Percentiles rank a stretch among this genome's conserved stretches.
phyloP scores from a whole-genome alignment of 768 basidiomycete species.

The Antrodiella citrinella region DNA sequence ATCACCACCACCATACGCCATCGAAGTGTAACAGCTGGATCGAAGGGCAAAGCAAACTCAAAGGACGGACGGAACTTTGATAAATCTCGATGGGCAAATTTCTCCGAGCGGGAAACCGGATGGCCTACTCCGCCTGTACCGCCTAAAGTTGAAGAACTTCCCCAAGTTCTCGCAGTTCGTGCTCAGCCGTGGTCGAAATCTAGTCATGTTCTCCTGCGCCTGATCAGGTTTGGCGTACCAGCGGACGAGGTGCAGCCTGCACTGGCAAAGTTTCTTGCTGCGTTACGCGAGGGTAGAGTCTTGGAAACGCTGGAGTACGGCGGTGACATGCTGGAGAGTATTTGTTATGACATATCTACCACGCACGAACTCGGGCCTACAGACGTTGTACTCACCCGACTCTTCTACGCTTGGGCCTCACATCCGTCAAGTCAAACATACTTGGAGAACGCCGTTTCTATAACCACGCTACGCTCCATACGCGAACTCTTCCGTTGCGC shows the following conservation, averaged over 20 bases:
- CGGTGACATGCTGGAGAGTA: conserved; percentile 35
- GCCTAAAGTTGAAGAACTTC: conserved; percentile 5
- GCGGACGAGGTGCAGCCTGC: conserved; percentile 29
- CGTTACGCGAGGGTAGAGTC: conserved; percentile 23
- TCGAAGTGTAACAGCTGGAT: too few species aligned
- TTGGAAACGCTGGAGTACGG: conserved; percentile 16
- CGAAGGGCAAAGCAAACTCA: too few species aligned
- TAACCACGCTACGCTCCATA: conserved; percentile 31
- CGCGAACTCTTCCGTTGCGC: conserved; percentile 27
- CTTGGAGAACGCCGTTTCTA: conserved; percentile 22
- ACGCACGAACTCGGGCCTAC: conserved; percentile 19
- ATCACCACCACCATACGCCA: too few species aligned
- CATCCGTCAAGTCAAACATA: conserved; percentile 20
- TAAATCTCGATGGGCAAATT: too few species aligned
- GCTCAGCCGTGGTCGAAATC: conserved; percentile 32
- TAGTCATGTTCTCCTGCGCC: conserved; percentile 28
- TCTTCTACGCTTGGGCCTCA: conserved; percentile 52
- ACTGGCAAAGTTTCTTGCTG: conserved; percentile 33
- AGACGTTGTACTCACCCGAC: conserved; percentile 43
- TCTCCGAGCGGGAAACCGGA: too few species aligned
- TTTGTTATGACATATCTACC: conserved; percentile 29
- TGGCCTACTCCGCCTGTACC: background rate
- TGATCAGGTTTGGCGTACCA: conserved; percentile 44
- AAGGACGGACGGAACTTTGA: too few species aligned
- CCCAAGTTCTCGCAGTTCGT: conserved; percentile 28